Base-by-base conservation (phyloP, 768 basidiomycete species). In the Leccinum variicolor region DNA sequence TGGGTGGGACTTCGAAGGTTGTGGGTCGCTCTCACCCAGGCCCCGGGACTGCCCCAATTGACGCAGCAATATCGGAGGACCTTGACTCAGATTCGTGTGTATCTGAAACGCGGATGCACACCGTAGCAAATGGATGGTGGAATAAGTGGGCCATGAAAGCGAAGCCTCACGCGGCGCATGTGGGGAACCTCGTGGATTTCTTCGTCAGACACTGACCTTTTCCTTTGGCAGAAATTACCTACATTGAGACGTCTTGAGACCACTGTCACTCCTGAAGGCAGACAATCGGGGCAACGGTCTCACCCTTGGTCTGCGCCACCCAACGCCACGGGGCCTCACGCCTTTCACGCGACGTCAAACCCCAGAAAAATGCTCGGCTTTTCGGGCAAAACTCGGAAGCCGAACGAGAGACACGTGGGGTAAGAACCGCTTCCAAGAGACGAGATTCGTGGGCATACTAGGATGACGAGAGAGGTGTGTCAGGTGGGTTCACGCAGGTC, bases 111-210 rank as follows among this genome's bases (percentile, higher is more conserved):
- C 74, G 75, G 52, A 69, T 64, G 34, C 70, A 78, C 50, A 70
- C 72, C 57, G 75, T 77, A n/a, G 76, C 75, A 46, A 72, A 69
- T 48, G 84, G 82, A 19, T 76, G 84, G 84, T 75, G 79, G 75
- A 72, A 77, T 10, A 76, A 74, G 54, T 86, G 81, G 81, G 76
- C 78, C 25, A 64, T 74, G 57, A 72, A 64, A 46, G 67, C 60
- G 49, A 63, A 63, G 39, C 55, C 64, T 50, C 56, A 53, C 31
- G 13, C 46, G 31, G 48, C 28, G 26, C 58, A 50, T 29, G 73
- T 68, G 59, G 66, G 67, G 52, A 23, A 53, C 52, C 58, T 59
- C 50, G 43, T 60, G 53, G 29, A 26, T 43, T 34, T 53, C 17
- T 56, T 64, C 29, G 21, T 55, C 59, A 53, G 51, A 47, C 31